phyloP scores from a whole-genome alignment of 1,284 basidiomycete species.

The Phenoliferia sp. region DNA sequence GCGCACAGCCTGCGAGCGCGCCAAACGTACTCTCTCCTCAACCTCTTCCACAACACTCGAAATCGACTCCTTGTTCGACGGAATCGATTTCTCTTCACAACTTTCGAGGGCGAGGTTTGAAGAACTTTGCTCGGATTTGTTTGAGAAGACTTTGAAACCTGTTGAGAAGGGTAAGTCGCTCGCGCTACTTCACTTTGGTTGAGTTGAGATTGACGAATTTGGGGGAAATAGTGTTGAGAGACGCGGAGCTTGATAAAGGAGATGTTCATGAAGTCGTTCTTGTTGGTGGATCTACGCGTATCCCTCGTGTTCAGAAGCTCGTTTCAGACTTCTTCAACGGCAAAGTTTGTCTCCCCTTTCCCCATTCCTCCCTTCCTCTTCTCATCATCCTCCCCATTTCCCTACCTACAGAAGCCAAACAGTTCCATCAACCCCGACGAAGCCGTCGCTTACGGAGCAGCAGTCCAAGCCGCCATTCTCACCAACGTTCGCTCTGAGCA shows the following conservation, averaged over 20 bases:
- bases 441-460: conserved; percentile 94
- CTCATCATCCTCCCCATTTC: conserved; percentile 93
- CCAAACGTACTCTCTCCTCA: conserved; percentile 85
- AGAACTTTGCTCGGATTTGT: conserved; percentile 96
- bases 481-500: conserved; percentile 97
- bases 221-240: conserved; percentile 57
- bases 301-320: conserved; percentile 95
- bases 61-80: conserved; percentile 81
- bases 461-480: conserved; percentile 96
- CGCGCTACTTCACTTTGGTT: neutral
- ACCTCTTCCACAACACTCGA: conserved; percentile 68
- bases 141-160: conserved; percentile 98
- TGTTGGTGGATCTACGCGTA: conserved; percentile 97
- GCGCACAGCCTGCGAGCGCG: neutral
- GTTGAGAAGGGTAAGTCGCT: conserved; percentile 51
- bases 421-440: conserved; percentile 95
- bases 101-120: conserved; percentile 98
- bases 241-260: conserved; percentile 95
- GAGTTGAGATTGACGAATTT: neutral
- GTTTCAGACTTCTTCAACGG: conserved; percentile 85
- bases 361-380: conserved; percentile 96
- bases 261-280: conserved; percentile 83
- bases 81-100: conserved; percentile 95
- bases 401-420: conserved; percentile 66
- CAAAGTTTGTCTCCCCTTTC: conserved; percentile 66